Percentiles rank a stretch among this genome's conserved stretches.
Conservation (phyloP, 73 alveolate species). For the Uronychia setigera region DNA sequence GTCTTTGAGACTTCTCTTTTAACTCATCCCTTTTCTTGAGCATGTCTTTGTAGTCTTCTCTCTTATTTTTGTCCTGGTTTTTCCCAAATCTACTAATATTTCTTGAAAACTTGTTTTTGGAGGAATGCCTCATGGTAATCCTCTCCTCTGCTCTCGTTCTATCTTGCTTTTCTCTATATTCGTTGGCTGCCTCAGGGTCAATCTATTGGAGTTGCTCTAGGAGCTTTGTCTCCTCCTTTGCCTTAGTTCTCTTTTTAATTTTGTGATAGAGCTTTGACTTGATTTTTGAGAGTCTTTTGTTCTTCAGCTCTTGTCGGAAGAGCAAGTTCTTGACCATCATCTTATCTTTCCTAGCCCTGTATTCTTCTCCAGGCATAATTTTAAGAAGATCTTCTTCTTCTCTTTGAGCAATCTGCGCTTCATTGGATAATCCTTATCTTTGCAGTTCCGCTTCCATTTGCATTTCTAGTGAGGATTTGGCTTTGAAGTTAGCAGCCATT, state of each 20-base stretch:
- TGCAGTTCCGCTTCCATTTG: constrained; percentile 49
- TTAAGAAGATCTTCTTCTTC: constrained; percentile 49
- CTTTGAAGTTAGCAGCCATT: constrained; percentile 50
- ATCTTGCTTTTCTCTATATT: constrained; percentile 61
- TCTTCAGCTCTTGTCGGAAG: constrained; percentile 71
- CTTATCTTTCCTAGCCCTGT: constrained; percentile 12
- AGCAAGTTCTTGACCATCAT: constrained; percentile 48
- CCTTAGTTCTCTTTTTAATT: constrained; percentile 69
- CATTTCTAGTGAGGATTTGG: constrained; percentile 41
- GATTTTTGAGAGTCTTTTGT: constrained; percentile 68
- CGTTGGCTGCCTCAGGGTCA: constrained; percentile 63
- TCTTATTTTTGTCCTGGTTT: constrained; percentile 40
- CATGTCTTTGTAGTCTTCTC: constrained; percentile 43
- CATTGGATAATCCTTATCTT: constrained; percentile 50
- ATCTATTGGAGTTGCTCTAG: constrained; percentile 61
- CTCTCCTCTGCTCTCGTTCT: constrained; percentile 67
- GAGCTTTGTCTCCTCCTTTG: constrained; percentile 54
- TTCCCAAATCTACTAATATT: constrained; percentile 56
- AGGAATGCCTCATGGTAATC: constrained; percentile 57
- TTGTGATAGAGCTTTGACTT: constrained; percentile 76
- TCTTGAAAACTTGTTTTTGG: constrained; percentile 61
- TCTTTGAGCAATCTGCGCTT: constrained; percentile 41
- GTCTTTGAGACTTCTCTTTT: constrained; percentile 50
- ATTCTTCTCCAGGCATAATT: constrained; percentile 8
- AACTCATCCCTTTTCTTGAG: constrained; percentile 54